Base-by-base conservation (phyloP, 495 filamentous ascomycete genomes). In the Symbiotaphrina buchneri region DNA sequence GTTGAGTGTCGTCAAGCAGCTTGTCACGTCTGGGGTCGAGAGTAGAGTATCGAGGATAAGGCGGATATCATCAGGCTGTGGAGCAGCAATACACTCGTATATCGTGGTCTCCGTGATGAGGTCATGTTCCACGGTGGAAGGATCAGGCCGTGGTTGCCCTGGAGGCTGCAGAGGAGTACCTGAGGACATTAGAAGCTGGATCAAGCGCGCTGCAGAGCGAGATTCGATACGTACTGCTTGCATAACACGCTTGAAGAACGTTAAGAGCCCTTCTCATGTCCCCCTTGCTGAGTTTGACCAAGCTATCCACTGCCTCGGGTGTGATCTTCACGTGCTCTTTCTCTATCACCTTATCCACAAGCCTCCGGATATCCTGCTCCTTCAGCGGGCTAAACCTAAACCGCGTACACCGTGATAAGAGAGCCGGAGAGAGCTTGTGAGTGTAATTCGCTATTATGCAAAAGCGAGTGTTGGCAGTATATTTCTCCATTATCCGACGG, bases 361-460 rank as follows among this genome's bases (percentile, higher is more conserved):
- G 48, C 0, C 56, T 56, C 30, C 74, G 56, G 33, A 99, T 92
- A 46, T 93, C 87, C 4, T 43, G 48, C 36, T 90, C 77, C 44
- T 92, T 92, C 20, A 99, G 53, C 17, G 87, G 87, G 39, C 77
- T 85, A 53, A 99, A 99, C 14, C 87, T 63, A 55, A 99, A 99
- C 22, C 87, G 61, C 2, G 87, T 95, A 52, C 87, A 99, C 39
- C 87, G 61, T 19, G 83, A 93, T 11, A 99, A 63, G 5, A 99
- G 59, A 0, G 87, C 87, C 0, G 87, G 84, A 4, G 79, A 84
- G n/a, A 99, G 70, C 49, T 95, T 99, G 55, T 99, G 87, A 19
- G 87, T 91, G 48, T 99, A 99, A 51, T 99, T 99, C 41, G 90
- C 90, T 35, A 99, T 94, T 42, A 99, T 81, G 54, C 85, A 94